Conservation (phyloP, 148 eudicot species). For the Rhododendron molle region DNA sequence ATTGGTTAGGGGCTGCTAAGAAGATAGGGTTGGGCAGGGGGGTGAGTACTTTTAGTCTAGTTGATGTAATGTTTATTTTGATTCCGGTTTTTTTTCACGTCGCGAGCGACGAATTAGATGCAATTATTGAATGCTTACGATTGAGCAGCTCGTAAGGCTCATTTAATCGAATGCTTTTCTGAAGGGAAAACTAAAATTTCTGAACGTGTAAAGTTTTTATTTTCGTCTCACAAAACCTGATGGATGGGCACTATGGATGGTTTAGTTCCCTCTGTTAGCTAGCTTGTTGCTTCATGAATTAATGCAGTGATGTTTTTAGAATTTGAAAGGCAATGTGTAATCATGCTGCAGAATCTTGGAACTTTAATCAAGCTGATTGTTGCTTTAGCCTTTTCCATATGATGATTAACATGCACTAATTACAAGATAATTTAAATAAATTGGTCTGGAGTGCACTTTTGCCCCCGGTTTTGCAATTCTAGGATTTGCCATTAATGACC, state of each 20-base stretch:
- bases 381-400: neutral
- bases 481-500: neutral
- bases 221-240: neutral
- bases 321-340: neutral
- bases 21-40: too few species aligned
- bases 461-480: neutral
- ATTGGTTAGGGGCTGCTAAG: too few species aligned
- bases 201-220: neutral
- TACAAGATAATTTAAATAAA: neutral
- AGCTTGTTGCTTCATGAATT: neutral
- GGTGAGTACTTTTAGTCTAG: too few species aligned
- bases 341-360: neutral
- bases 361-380: neutral
- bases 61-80: neutral
- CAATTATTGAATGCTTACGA: neutral
- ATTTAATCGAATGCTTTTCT: neutral
- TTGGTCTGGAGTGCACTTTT: neutral
- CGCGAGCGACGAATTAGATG: neutral
- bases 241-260: neutral
- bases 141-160: neutral
- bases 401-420: neutral
- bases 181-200: neutral
- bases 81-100: too few species aligned
- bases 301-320: too few species aligned
- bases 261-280: too few species aligned